Evolutionary conservation across 164 flowering plant species (phyloP).

Genomic region (Chloranthus sessilifolius): DNA sequence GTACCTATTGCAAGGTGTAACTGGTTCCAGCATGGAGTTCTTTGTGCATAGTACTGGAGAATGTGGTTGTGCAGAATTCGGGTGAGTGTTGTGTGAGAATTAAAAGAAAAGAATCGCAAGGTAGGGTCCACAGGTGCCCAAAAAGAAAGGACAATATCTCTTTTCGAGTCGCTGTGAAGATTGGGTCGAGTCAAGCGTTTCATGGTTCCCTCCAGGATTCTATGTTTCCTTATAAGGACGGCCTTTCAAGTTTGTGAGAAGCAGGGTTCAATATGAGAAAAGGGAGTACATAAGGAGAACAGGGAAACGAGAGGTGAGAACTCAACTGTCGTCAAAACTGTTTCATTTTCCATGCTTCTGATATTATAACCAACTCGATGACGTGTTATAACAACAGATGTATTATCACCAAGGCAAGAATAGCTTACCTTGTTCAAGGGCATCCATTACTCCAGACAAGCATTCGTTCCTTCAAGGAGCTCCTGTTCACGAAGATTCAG

Average conservation of each 20-base stretch:
- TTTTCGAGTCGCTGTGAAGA: slow-evolving; percentile 59
- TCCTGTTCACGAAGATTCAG: slow-evolving; percentile 65
- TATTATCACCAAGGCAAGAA: slow-evolving; percentile 64
- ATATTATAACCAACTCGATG: neutral
- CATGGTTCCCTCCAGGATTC: slow-evolving; percentile 47
- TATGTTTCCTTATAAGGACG: slow-evolving; percentile 44
- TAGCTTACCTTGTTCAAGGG: slow-evolving; percentile 46
- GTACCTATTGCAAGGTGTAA: slow-evolving; percentile 54
- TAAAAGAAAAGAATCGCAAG: slow-evolving; percentile 18
- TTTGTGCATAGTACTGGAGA: slow-evolving; percentile 9
- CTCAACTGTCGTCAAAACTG: neutral
- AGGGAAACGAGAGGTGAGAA: slow-evolving; percentile 18
- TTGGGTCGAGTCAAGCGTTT: slow-evolving; percentile 41
- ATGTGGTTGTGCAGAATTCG: slow-evolving; percentile 29
- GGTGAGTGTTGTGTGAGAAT: slow-evolving; percentile 28
- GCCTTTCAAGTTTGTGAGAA: slow-evolving; percentile 24
- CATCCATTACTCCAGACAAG: slow-evolving; percentile 52
- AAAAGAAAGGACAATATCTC: slow-evolving; percentile 52
- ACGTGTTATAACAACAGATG: slow-evolving; percentile 35
- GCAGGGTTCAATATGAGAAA: slow-evolving; percentile 17
- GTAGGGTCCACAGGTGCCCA: slow-evolving; percentile 30
- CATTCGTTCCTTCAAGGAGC: slow-evolving; percentile 65
- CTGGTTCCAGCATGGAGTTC: slow-evolving; percentile 19
- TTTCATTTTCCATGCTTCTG: slow-evolving; percentile 11
- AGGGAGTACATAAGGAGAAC: slow-evolving; percentile 1